phyloP scores from a whole-genome alignment of 768 basidiomycete genomes.

The Boletus coccyginus region DNA sequence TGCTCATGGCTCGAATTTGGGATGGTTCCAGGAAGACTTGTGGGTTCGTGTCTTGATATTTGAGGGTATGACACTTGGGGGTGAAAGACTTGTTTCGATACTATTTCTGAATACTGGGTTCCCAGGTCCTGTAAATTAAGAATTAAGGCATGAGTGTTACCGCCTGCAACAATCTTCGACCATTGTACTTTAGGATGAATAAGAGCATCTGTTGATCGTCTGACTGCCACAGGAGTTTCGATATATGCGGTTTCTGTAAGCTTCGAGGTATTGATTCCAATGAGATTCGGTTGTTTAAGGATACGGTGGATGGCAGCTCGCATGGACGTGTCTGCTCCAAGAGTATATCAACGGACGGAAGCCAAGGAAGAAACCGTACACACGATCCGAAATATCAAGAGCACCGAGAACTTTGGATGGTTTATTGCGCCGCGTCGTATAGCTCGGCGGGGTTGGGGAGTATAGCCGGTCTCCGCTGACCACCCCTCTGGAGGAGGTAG shows the following conservation, averaged over 20 bases:
- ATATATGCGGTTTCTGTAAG: background rate
- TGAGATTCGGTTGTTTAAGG: conserved; percentile 23
- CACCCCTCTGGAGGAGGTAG: background rate
- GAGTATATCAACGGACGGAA: conserved; percentile 3
- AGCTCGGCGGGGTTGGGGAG: background rate
- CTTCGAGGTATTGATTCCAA: conserved; percentile 14
- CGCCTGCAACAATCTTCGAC: background rate
- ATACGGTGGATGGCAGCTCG: conserved; percentile 32
- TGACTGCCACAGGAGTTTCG: background rate
- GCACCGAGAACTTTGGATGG: conserved; percentile 24
- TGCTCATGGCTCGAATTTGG: background rate
- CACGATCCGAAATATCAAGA: conserved; percentile 30
- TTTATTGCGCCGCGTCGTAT: conserved; percentile 4
- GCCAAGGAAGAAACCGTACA: conserved; percentile 7
- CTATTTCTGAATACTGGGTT: background rate
- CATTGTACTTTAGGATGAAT: conserved; percentile 12
- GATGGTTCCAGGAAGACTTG: background rate
- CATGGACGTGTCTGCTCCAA: conserved; percentile 23
- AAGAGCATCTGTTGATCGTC: background rate
- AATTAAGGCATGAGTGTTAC: conserved; percentile 2
- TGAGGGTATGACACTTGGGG: background rate
- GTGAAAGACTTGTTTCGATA: background rate
- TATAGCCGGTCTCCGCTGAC: conserved; percentile 5
- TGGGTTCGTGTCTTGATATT: background rate
- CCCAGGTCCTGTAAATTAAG: conserved; percentile 5